Percentiles rank a stretch among this genome's conserved stretches.
These are phyloP conservation scores for Nakataea oryzae DNA, from an alignment of 2,329 filamentous ascomycete species.

Conservation along the genomic window DNA sequence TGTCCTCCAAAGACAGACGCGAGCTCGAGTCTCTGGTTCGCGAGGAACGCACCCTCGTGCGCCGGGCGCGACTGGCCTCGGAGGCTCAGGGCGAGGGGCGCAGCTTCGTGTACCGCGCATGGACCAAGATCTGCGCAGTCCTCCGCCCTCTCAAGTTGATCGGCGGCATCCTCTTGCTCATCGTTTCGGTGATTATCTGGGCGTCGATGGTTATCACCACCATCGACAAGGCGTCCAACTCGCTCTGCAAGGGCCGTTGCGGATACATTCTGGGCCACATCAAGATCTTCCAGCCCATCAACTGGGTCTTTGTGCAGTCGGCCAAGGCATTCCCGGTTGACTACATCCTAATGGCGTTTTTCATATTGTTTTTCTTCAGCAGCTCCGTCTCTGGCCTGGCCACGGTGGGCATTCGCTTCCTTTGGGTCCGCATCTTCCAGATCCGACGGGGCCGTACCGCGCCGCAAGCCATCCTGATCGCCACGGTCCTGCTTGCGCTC, in stretches of 20 bases:
- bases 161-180: conserved; percentile 67
- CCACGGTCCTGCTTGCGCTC: conserved; percentile 81
- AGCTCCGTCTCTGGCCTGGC: conserved; percentile 81
- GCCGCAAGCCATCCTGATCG: conserved; percentile 83
- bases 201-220: conserved; percentile 89
- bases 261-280: conserved; percentile 83
- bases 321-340: conserved; percentile 83
- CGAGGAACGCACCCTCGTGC: conserved; percentile 85
- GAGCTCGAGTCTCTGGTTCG: conserved; percentile 80
- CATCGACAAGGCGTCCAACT: conserved; percentile 95
- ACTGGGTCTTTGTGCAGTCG: conserved; percentile 75
- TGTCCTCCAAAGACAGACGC: conserved; percentile 76
- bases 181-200: conserved; percentile 68
- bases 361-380: conserved; percentile 81
- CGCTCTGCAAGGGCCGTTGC: conserved; percentile 78
- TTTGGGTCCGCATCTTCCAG: conserved; percentile 89
- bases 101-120: conserved; percentile 60
- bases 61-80: conserved; percentile 76
- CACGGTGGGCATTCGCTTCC: conserved; percentile 82
- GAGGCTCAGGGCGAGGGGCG: conserved; percentile 72
- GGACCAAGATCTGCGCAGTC: conserved; percentile 71
- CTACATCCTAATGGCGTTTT: conserved; percentile 76
- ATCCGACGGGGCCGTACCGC: conserved; percentile 83
- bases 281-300: conserved; percentile 90
- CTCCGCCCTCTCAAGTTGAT: conserved; percentile 84